A percentile compares a stretch with the other conserved stretches of the same genome.
These are phyloP conservation scores for Termitomyces sp. DNA, from an alignment of 1,284 basidiomycete species.

Conservation along the genomic window DNA sequence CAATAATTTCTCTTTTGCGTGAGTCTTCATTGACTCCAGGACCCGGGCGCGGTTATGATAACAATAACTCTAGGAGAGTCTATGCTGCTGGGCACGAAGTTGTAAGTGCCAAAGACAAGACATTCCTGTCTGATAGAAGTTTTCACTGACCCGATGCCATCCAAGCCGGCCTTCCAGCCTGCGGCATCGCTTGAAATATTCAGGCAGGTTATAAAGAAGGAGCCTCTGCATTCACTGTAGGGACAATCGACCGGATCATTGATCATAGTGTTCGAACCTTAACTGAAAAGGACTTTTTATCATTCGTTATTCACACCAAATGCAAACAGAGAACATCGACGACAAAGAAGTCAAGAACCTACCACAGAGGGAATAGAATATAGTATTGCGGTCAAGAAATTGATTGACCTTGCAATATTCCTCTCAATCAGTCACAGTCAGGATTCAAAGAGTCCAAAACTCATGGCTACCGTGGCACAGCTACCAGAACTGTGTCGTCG, in stretches of 20 bases:
- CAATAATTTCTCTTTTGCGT: conserved; percentile 63
- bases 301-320: neutral
- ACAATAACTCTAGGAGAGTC: conserved; percentile 34
- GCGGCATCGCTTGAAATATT: neutral
- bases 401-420: too few relatives aligned
- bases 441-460: too few relatives aligned
- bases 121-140: neutral
- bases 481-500: too few relatives aligned
- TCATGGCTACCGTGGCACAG: too few relatives aligned
- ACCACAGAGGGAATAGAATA: too few relatives aligned
- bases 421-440: too few relatives aligned
- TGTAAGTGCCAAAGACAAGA: conserved; percentile 30
- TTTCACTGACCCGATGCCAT: neutral
- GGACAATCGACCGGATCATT: neutral
- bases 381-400: too few relatives aligned
- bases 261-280: neutral
- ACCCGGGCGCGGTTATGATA: neutral
- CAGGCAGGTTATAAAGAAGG: neutral
- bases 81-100: conserved; percentile 56
- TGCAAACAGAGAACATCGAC: too few relatives aligned
- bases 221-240: neutral
- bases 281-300: neutral
- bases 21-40: neutral
- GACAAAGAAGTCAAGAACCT: too few relatives aligned
- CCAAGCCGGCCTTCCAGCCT: conserved; percentile 3